phyloP scores from a whole-genome alignment of 345 rosid species.

The Cardiospermum halicacabum region DNA sequence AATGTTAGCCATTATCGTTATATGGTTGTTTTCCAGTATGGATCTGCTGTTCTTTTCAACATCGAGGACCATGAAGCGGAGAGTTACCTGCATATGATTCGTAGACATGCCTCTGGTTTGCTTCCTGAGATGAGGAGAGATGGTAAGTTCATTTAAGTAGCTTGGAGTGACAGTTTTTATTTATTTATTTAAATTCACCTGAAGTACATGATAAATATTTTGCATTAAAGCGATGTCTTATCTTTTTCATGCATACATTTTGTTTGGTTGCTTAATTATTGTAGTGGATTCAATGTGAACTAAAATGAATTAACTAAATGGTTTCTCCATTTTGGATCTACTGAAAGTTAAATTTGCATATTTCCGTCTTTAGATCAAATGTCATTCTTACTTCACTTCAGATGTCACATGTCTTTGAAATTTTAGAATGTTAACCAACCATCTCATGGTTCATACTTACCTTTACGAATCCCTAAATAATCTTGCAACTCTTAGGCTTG shows the following conservation, averaged over 20 bases:
- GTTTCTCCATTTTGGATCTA: neutral
- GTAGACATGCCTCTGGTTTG: constrained; percentile 72
- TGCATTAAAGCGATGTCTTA: neutral
- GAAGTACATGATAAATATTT: neutral
- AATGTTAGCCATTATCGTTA: constrained; percentile 42
- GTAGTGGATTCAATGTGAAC: neutral
- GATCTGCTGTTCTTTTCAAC: constrained; percentile 88
- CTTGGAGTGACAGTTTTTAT: no score
- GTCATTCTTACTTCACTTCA: neutral
- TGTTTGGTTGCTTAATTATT: neutral
- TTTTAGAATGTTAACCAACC: neutral
- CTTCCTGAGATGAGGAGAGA: constrained; percentile 79
- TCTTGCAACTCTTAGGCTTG: neutral
- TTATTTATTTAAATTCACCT: no score
- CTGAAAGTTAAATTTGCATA: neutral
- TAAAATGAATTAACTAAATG: neutral
- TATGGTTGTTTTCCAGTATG: constrained; percentile 90
- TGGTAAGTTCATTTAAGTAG: constrained; percentile 37
- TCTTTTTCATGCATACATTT: neutral
- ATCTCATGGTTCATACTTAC: no score
- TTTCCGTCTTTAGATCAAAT: neutral
- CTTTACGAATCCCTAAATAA: no score
- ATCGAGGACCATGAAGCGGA: constrained; percentile 68
- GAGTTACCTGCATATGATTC: constrained; percentile 54
- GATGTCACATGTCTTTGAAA: neutral